Evolutionary conservation across 345 rosid genomes (phyloP), one percentile per base, ranked within the genome.

Genomic region (Firmiana major): DNA sequence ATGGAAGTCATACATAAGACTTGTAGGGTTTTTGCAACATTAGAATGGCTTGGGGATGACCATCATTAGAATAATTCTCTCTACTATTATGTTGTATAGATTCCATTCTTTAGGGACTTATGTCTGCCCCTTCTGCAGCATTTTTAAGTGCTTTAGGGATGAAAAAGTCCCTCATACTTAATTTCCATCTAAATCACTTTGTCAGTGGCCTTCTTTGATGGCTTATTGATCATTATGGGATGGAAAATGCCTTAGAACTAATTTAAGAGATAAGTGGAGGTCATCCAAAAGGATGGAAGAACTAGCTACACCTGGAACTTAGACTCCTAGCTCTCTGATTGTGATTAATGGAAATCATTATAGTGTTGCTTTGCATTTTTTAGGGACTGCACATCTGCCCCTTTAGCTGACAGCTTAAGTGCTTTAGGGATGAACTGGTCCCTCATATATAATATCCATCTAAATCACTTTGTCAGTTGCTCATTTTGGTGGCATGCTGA

Each of bases 381-480:
- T 3, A 54, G 51, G 51, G 38, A 58, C 31, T 16, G 16, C 53
- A 12, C 22, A 21, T 54, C 48, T 22, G 40, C 36, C 26, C 48
- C 51, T 9, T 42, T 15, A 9, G 76, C 63, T n/a, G 28, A 51
- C 38, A 26, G n/a, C 57, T 76, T 24, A 62, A 75, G 24, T 75
- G 77, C 49, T 53, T 11, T 22, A 55, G 80, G 74, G 80, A 53
- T 78, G 74, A 75, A 40, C 19, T 7, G 53, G 73, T 67, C 28
- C 51, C 63, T 31, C 15, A 31, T 17, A 53, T 21, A 2, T 16
- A 74, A 69, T 22, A 57, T 42, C 21, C 75, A 58, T 70, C 48
- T 45, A 34, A 31, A 36, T 59, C 54, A 57, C 40, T 62, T 24
- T 74, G 15, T 43, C 13, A 11, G 36, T 74, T 24, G 51, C 53